These are phyloP conservation scores for Golubevia pallescens DNA, from an alignment of 1,284 basidiomycete genomes.

Conservation along the genomic window DNA sequence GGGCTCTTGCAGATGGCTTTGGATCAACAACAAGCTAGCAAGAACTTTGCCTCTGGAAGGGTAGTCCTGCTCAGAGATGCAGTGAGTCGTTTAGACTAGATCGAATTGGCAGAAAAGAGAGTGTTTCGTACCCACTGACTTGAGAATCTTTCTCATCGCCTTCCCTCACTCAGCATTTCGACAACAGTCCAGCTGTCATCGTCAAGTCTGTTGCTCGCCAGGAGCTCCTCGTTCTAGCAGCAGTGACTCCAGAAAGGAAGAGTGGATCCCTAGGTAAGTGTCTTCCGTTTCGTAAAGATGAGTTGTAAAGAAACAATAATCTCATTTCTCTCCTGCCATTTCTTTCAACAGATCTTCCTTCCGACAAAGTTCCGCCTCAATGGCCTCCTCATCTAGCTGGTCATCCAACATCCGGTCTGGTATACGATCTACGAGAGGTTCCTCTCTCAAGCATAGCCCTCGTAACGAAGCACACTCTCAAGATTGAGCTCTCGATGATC, in stretches of 20 bases:
- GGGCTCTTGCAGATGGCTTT: slow-evolving; percentile 74
- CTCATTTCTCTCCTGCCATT: slow-evolving; percentile 1
- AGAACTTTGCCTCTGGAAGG: slow-evolving; percentile 76
- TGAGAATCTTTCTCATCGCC: slow-evolving; percentile 16
- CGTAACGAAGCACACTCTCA: slow-evolving; percentile 75
- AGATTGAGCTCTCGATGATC: slow-evolving; percentile 68
- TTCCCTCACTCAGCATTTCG: slow-evolving; percentile 74
- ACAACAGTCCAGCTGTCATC: slow-evolving; percentile 76
- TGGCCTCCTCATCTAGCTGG: slow-evolving; percentile 34
- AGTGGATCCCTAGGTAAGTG: slow-evolving; percentile 66
- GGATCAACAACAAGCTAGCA: slow-evolving; percentile 73
- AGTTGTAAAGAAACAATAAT: background rate
- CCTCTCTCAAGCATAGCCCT: slow-evolving; percentile 78
- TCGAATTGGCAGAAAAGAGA: too few relatives aligned
- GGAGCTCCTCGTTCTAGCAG: slow-evolving; percentile 77
- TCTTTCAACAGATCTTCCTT: slow-evolving; percentile 70
- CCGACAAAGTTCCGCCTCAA: slow-evolving; percentile 72
- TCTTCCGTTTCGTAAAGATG: slow-evolving; percentile 6
- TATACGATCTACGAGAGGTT: slow-evolving; percentile 76
- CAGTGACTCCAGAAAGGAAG: slow-evolving; percentile 68
- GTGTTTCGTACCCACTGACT: background rate
- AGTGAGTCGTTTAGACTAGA: slow-evolving; percentile 70
- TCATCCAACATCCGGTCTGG: slow-evolving; percentile 69
- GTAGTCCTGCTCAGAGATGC: slow-evolving; percentile 83
- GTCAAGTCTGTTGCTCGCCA: slow-evolving; percentile 72